Percentiles rank a stretch among this genome's conserved stretches.
Conservation (phyloP, 2,329 filamentous ascomycete species). For the Aspergillus sp. region DNA sequence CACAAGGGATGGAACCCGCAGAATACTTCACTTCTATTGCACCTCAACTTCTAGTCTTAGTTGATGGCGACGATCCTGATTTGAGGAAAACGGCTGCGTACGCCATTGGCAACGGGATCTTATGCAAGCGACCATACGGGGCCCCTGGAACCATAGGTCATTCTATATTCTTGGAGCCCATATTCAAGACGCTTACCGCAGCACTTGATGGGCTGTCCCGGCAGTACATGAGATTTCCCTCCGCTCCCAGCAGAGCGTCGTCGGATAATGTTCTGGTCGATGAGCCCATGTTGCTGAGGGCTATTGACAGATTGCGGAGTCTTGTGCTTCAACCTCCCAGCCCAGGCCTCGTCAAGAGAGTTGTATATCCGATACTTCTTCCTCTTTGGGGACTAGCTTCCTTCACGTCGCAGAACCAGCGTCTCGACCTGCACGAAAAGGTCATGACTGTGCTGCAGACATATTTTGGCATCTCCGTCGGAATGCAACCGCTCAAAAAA, state of each 20-base stretch:
- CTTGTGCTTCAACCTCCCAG: conserved; percentile 43
- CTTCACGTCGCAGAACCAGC: conserved; percentile 31
- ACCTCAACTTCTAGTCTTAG: conserved; percentile 37
- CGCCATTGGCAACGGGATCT: conserved; percentile 42
- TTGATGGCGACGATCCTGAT: conserved; percentile 40
- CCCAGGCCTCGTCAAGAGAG: conserved; percentile 41
- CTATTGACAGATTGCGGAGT: conserved; percentile 34
- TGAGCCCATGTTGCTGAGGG: conserved; percentile 25
- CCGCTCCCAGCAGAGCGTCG: neutral
- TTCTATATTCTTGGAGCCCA: conserved; percentile 40
- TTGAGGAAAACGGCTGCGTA: conserved; percentile 42
- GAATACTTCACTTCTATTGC: conserved; percentile 39
- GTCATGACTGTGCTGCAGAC: conserved; percentile 33
- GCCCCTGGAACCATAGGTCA: conserved; percentile 40
- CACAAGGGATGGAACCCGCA: conserved; percentile 32
- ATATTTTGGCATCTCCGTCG: conserved; percentile 41
- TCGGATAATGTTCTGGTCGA: conserved; percentile 21
- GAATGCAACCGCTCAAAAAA: conserved; percentile 33
- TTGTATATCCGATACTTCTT: conserved; percentile 38
- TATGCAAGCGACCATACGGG: conserved; percentile 39
- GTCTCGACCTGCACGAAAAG: conserved; percentile 25
- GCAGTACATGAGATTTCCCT: conserved; percentile 24
- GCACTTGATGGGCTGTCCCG: conserved; percentile 23
- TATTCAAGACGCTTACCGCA: conserved; percentile 37
- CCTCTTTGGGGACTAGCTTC: conserved; percentile 42